Evolutionary conservation across 768 basidiomycete species (phyloP), one percentile per base, ranked within the genome.

Genomic region (Boletus rubescentipes): DNA sequence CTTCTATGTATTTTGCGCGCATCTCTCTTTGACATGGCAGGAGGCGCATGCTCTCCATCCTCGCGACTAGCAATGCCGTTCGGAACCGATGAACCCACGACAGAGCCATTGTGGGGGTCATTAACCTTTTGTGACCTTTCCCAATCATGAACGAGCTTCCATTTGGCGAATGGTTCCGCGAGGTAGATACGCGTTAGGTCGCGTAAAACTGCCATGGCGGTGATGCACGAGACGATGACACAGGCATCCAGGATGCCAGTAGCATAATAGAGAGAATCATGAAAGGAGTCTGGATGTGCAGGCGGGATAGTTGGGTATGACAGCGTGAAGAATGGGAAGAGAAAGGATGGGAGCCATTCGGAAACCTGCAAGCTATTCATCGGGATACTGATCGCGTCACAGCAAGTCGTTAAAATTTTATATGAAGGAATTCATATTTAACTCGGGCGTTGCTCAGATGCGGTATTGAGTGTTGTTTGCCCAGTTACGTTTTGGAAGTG

Each of bases 131-230:
- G 64, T 32, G 55, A 68, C 12, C 47, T 59, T 49, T 43, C 41
- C 64, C 84, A 74, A 63, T 86, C 77, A 52, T 79, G 77, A 37
- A 6, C 6, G 26, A 26, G 26, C 26, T 26, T 26, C 26, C 26
- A 26, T 26, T 26, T 26, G 26, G 26, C 26, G 26, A 26, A 26
- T 26, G 26, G 26, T 26, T 26, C 26, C 26, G 26, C 26, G 26
- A 26, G 26, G 26, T 26, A 26, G 26, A 26, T 26, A 6, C 26
- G 26, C 26, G 26, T 26, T 26, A 26, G 4, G 26, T 95, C 94
- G 55, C 96, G 84, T 30, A 92, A 69, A 51, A 93, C 61, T 21
- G 91, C 92, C 83, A 96, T 93, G 60, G 86, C 74, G n/a, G 87
- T 81, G 52, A 96, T 90, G 70, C 82, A 88, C 15, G 85, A 81